Base-by-base conservation (phyloP, 23 red algal species). In the Agarophyton chilense region DNA sequence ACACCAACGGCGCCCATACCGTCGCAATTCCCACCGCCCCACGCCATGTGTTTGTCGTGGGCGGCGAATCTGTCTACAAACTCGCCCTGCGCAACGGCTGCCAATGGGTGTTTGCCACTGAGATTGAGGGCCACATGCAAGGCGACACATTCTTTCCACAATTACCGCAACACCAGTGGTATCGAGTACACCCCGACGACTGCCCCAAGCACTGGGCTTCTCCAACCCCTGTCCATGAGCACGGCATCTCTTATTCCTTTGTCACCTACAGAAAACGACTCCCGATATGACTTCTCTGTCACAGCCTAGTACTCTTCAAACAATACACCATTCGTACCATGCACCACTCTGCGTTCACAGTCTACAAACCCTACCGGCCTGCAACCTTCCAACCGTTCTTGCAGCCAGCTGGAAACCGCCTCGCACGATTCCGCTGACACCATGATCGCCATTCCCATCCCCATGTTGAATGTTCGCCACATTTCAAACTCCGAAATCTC, bases 391-490 rank as follows among this genome's bases (percentile, higher is more conserved):
- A 88, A 38, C 35, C 92, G 72, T 49, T 90, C 78, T 62, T 52
- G 31, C 38, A 98, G 51, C 95, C 95, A 98, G 16, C 39, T 33
- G 10, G 52, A 67, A 33, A 94, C 83, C 50, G 46, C 29, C 1
- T 35, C 60, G 16, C 83, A 86, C 52, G 58, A 84, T 16, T 84
- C 36, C 1, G 72, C 35, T 24, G 83, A 79, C 40, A 98, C 91
- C 21, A 98, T 58, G 7, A 98, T n/a, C 19, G 76, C 84, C 92
- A 98, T 89, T 24, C 95, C 95, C 95, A 98, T 98, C 58, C 95
- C 95, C 95, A 98, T 98, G 56, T 98, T 98, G 91, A 98, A 98
- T 0, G 90, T 93, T 9, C 95, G 84, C 72, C 94, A 94, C 95
- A 98, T 98, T 66, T 98, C 95, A 41, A 78, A 83, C 25, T 88